Conservation (phyloP, 208 protist species). For the Blechomonas ayalai region DNA sequence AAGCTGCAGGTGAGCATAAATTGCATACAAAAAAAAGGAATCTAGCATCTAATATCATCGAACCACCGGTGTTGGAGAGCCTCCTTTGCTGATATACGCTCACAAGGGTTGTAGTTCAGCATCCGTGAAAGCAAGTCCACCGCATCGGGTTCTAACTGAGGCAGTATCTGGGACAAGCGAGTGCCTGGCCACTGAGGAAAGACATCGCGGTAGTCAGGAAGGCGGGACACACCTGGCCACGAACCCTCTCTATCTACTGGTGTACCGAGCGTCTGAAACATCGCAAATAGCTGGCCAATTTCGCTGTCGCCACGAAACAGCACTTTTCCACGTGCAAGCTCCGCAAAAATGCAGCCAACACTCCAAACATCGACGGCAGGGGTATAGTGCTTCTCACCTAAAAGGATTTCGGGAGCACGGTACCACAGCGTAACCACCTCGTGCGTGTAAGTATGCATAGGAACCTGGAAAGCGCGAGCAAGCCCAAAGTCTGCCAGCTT, state of each 20-base stretch:
- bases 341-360: slow-evolving; percentile 99
- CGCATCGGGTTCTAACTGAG: slow-evolving; percentile 69
- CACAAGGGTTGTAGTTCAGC: slow-evolving; percentile 83
- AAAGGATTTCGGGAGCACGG: slow-evolving; percentile 99
- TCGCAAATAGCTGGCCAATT: slow-evolving; percentile 97
- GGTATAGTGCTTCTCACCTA: slow-evolving; percentile 98
- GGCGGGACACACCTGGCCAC: slow-evolving; percentile 96
- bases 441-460: slow-evolving; percentile 98
- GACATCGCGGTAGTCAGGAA: slow-evolving; percentile 95
- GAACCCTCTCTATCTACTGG: slow-evolving; percentile 90
- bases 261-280: slow-evolving; percentile 96
- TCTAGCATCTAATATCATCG: slow-evolving; percentile 53
- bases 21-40: slow-evolving; percentile 9
- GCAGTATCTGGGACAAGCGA: slow-evolving; percentile 48
- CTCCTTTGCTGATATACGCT: slow-evolving; percentile 87
- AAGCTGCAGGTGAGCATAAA: too few relatives aligned
- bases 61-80: slow-evolving; percentile 91
- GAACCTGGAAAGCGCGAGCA: slow-evolving; percentile 97
- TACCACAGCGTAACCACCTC: slow-evolving; percentile 99
- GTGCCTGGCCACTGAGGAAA: slow-evolving; percentile 93
- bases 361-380: slow-evolving; percentile 99
- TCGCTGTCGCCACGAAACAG: slow-evolving; percentile 98
- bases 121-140: slow-evolving; percentile 84
- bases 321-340: slow-evolving; percentile 92
- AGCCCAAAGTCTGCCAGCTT: slow-evolving; percentile 97